Base-by-base conservation (phyloP, 495 filamentous ascomycete genomes). In the Cercophora sp. region DNA sequence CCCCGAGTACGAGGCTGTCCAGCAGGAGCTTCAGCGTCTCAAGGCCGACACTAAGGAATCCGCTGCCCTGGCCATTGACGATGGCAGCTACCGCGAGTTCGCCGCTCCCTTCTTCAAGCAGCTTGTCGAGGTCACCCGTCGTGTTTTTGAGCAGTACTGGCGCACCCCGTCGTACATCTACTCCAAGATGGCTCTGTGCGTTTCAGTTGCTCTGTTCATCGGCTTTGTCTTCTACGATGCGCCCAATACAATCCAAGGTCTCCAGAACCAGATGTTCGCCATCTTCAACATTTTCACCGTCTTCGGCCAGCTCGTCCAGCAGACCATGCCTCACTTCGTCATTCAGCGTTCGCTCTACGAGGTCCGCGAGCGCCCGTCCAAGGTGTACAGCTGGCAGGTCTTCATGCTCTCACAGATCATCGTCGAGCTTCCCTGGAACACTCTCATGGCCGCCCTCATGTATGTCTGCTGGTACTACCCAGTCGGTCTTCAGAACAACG, bases 141-240 rank as follows among this genome's bases (percentile, higher is more conserved):
- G 91, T 47, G 83, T 91, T 57, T 92, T 93, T 71, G 73, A 91
- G 65, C 88, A 94, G 62, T 94, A 92, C 72, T 96, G 89, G 87
- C 84, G 91, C 34, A 90, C 85, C 8, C 91, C 90, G 2, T 77
- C 79, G 0, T 96, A 96, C 69, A 85, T 95, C 57, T 91, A 88
- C 65, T 86, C 88, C 40, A 84, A 85, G 69, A 51, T 68, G 8
- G 64, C 72, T 16, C 78, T 87, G 32, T 85, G 81, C 57, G 62
- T 75, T 22, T 61, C 78, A 22, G 72, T 84, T 54, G 79, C 78
- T 1, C 71, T 95, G 3, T 94, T 94, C 71, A 90, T 91, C 63
- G 89, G 89, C 10, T 91, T 96, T 68, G 88, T 88, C 19, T 95
- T 96, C 71, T 90, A 80, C 79, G 76, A 82, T 16, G 79, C 87